These are phyloP conservation scores for Penicillium sp. DNA, from an alignment of 2,329 filamentous ascomycete genomes.

Conservation along the genomic window DNA sequence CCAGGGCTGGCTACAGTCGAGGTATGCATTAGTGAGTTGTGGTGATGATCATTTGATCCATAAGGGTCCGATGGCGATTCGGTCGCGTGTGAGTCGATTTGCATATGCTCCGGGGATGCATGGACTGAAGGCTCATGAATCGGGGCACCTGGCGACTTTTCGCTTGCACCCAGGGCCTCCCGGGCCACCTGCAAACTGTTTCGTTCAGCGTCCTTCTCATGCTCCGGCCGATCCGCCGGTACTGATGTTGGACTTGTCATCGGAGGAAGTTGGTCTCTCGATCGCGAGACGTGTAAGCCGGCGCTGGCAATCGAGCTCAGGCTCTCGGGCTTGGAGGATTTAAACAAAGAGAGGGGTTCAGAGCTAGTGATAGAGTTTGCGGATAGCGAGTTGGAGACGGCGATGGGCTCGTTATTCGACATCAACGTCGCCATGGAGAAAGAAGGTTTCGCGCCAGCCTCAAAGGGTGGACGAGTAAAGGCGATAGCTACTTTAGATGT, in stretches of 20 bases:
- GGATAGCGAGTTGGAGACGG: constrained; percentile 39
- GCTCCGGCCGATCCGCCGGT: constrained; percentile 33
- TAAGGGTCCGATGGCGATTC: constrained; percentile 43
- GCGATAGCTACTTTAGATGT: constrained; percentile 34
- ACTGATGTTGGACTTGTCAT: constrained; percentile 56
- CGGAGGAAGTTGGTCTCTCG: constrained; percentile 36
- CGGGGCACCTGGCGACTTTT: constrained; percentile 37
- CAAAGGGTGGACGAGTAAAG: constrained; percentile 32
- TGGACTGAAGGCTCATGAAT: constrained; percentile 50
- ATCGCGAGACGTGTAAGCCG: constrained; percentile 44
- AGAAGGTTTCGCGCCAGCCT: constrained; percentile 33
- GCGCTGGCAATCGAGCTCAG: constrained; percentile 45
- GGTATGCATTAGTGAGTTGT: constrained; percentile 52
- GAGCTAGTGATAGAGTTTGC: constrained; percentile 32
- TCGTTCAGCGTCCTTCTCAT: constrained; percentile 35
- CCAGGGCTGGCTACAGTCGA: constrained; percentile 50
- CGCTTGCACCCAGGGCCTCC: constrained; percentile 41
- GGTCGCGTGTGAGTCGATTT: constrained; percentile 53
- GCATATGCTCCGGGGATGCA: constrained; percentile 48
- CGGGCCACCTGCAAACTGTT: constrained; percentile 44
- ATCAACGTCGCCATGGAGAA: constrained; percentile 47
- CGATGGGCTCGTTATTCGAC: constrained; percentile 42
- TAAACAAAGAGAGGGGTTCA: constrained; percentile 37
- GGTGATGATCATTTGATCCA: constrained; percentile 52
- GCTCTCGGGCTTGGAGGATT: constrained; percentile 39